These are phyloP conservation scores for Globisporangium splendens DNA, from an alignment of 352 stramenopile species.

Conservation along the genomic window DNA sequence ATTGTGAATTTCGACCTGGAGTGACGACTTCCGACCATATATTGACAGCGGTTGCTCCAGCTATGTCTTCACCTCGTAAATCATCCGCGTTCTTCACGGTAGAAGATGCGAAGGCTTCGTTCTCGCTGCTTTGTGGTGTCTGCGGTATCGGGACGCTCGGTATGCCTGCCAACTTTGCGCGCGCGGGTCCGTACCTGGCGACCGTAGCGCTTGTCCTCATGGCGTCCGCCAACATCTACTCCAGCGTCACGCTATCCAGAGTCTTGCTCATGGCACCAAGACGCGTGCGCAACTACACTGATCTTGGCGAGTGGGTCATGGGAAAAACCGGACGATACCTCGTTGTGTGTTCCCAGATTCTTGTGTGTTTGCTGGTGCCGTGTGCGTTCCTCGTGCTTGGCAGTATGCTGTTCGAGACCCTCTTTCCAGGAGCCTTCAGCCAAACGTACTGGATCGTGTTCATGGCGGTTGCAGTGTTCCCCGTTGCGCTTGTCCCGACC, in stretches of 20 bases:
- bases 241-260: slow-evolving; percentile 38
- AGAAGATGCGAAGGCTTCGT: slow-evolving; percentile 4
- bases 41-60: neutral
- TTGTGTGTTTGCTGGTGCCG: slow-evolving; percentile 38
- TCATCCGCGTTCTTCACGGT: slow-evolving; percentile 8
- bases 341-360: slow-evolving; percentile 34
- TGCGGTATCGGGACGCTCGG: neutral
- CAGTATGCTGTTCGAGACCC: slow-evolving; percentile 35
- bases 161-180: slow-evolving; percentile 52
- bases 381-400: slow-evolving; percentile 54
- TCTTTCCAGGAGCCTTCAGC: slow-evolving; percentile 53
- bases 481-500: slow-evolving; percentile 36
- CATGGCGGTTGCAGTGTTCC: slow-evolving; percentile 33
- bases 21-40: neutral
- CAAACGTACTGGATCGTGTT: slow-evolving; percentile 42
- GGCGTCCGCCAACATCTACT: slow-evolving; percentile 43
- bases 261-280: slow-evolving; percentile 39
- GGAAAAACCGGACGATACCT: slow-evolving; percentile 35
- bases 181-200: slow-evolving; percentile 36
- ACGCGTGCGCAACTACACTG: slow-evolving; percentile 38
- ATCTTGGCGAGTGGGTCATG: slow-evolving; percentile 46
- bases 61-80: slow-evolving; percentile 3
- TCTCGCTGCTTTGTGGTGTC: neutral
- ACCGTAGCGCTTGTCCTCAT: slow-evolving; percentile 48
- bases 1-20: slow-evolving; percentile 6